These are phyloP conservation scores for Eimeria tenella DNA, from an alignment of 169 alveolate species.

Conservation along the genomic window DNA sequence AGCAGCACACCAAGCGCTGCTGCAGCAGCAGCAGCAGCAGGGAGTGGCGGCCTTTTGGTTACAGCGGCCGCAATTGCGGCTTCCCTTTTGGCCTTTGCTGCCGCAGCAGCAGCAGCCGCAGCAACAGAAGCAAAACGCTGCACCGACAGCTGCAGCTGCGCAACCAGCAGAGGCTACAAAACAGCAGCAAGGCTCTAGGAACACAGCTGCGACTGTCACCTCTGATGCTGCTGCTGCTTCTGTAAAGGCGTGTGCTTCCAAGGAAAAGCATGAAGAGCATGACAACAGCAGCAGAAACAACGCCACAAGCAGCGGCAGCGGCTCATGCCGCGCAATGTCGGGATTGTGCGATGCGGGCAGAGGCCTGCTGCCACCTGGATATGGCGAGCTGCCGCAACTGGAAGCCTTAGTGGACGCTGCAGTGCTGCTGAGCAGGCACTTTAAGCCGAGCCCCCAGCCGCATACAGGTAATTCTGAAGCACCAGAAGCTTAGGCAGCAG, in stretches of 20 bases:
- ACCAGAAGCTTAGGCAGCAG: not conserved
- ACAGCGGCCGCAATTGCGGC: constrained; percentile 23
- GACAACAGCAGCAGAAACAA: constrained; percentile 15
- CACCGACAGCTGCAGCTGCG: not conserved
- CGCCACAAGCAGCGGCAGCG: not conserved
- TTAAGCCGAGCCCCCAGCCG: constrained; percentile 7
- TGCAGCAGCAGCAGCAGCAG: constrained; percentile 17
- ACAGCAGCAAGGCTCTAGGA: not conserved
- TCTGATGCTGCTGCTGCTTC: not conserved
- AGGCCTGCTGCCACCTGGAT: constrained; percentile 33
- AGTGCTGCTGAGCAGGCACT: constrained; percentile 38
- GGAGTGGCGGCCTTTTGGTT: constrained; percentile 28
- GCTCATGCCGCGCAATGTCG: not conserved
- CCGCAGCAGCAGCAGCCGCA: constrained; percentile 30
- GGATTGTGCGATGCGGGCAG: not conserved
- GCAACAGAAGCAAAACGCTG: constrained; percentile 11
- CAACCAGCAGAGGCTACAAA: not conserved
- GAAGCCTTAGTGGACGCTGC: constrained; percentile 45
- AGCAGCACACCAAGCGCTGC: constrained; percentile 26
- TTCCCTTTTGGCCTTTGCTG: constrained; percentile 16
- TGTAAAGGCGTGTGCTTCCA: not conserved
- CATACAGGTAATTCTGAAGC: not conserved
- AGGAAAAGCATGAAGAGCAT: not conserved
- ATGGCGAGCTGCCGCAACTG: constrained; percentile 39
- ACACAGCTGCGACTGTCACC: constrained; percentile 13